Percentiles rank a stretch among this genome's conserved stretches.
Conservation (phyloP, 495 filamentous ascomycete genomes). For the Daldinia loculata region DNA sequence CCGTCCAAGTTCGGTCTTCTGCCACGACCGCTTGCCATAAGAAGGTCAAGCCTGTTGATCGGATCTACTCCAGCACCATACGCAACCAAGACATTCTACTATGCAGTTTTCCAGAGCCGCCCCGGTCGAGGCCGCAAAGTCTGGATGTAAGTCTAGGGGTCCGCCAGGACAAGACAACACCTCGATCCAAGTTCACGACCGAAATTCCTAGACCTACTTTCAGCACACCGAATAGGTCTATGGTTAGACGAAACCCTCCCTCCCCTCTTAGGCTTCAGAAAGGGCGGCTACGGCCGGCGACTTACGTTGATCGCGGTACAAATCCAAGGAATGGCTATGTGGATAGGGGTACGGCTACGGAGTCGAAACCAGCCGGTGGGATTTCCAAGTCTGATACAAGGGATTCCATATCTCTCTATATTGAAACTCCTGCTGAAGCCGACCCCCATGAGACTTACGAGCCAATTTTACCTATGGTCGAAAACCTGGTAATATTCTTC, state of each 20-base stretch:
- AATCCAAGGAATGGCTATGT: conserved; percentile 27
- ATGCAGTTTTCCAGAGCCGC: conserved; percentile 31
- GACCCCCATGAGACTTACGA: conserved; percentile 35
- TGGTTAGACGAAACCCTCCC: conserved; percentile 28
- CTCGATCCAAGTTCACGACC: conserved; percentile 29
- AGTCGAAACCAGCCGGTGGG: conserved; percentile 6
- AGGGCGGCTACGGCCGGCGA: conserved; percentile 11
- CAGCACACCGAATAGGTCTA: conserved; percentile 28
- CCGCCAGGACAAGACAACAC: neutral
- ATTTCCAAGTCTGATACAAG: neutral
- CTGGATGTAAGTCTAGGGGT: neutral
- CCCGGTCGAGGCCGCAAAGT: conserved; percentile 19
- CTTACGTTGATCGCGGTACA: conserved; percentile 28
- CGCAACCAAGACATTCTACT: conserved; percentile 41
- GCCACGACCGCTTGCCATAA: conserved; percentile 16
- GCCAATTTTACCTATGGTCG: conserved; percentile 51
- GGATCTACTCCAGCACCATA: conserved; percentile 37
- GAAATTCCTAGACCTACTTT: conserved; percentile 36
- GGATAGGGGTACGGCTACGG: conserved; percentile 22
- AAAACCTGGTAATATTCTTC: conserved; percentile 56
- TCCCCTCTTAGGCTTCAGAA: conserved; percentile 30
- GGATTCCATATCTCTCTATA: conserved; percentile 3
- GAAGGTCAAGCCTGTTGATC: conserved; percentile 40
- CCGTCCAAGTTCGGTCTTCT: conserved; percentile 36
- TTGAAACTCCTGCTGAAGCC: conserved; percentile 13